Evolutionary conservation across 768 basidiomycete species (phyloP), one percentile per base, ranked within the genome.

Genomic region (Phaeolepiota aurea): DNA sequence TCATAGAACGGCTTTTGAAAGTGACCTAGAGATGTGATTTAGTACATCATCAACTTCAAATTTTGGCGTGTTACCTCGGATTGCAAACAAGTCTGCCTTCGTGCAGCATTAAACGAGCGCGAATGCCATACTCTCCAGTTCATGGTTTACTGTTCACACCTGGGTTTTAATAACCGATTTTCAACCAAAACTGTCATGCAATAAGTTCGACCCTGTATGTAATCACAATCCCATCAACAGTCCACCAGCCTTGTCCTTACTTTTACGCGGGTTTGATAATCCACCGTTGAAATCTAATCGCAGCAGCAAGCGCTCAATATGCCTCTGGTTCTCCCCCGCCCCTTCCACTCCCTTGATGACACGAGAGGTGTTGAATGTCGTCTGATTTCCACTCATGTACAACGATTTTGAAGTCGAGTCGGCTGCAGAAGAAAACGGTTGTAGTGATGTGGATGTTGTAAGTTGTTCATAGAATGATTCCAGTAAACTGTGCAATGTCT

Each of bases 251-350:
- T n/a, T n/a, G n/a, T n/a, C n/a, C 46, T 30, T 42, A 51, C 52
- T 47, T 48, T 54, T 57, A 30, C 61, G 58, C 10, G 69, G 66
- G 21, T 66, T 74, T 12, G 85, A 85, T 47, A 87, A 77, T 34
- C 69, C 75, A 10, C 82, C 86, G 50, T 89, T 91, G 56, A 91
- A 87, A 60, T 94, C 91, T 10, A 94, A 62, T 28, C 87, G 74
- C 21, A 94, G 66, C 31, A 93, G 57, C 41, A 94, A 55, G 16
- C 88, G 74, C 56, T 94, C 91, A 9, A 92, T 74, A 54, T 87
- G 87, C 47, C 88, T 69, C 31, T 83, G 71, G 40, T 83, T 82
- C 33, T 75, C 81, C 19, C 52, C 43, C 25, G 78, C 78, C 41
- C 70, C 72, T 44, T 81, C 82, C 37, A 66, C 51, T 9, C 70